A percentile compares a stretch with the other conserved stretches of the same genome.
Evolutionary conservation across 495 filamentous ascomycete species (phyloP).

Genomic region (Eremomyces bilateralis): DNA sequence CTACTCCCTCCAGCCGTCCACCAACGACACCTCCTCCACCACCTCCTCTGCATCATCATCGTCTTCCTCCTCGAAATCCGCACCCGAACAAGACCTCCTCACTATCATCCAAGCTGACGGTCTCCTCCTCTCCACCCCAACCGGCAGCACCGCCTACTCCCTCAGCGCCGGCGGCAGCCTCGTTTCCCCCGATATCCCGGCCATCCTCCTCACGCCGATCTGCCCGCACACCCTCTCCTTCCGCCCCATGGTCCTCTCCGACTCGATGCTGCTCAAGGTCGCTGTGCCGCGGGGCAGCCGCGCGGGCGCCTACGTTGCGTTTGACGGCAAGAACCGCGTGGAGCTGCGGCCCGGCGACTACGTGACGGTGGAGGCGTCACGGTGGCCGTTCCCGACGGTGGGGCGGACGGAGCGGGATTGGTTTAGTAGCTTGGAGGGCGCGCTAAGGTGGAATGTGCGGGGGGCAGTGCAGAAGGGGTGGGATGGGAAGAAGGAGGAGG

Average conservation of each 20-base stretch:
- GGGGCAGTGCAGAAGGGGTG: slow-evolving; percentile 72
- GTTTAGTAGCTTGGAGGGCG: slow-evolving; percentile 83
- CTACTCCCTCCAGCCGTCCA: too few species aligned
- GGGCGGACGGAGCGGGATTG: slow-evolving; percentile 56
- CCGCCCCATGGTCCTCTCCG: slow-evolving; percentile 95
- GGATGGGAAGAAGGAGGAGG: slow-evolving; percentile 16
- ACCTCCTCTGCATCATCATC: too few species aligned
- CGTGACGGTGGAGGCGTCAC: slow-evolving; percentile 80
- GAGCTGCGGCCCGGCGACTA: slow-evolving; percentile 83
- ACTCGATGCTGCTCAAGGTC: slow-evolving; percentile 74
- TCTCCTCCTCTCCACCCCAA: slow-evolving; percentile 91
- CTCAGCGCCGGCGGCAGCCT: slow-evolving; percentile 89
- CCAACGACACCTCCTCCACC: too few species aligned
- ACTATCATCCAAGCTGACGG: slow-evolving; percentile 93
- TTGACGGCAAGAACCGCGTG: slow-evolving; percentile 87
- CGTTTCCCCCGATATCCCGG: slow-evolving; percentile 90
- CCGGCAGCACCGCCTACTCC: slow-evolving; percentile 78
- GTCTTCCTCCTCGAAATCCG: too few species aligned
- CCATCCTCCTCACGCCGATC: slow-evolving; percentile 91
- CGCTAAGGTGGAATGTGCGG: slow-evolving; percentile 80
- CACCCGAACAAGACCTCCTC: slow-evolving; percentile 77
- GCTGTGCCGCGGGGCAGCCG: slow-evolving; percentile 66
- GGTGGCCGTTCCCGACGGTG: slow-evolving; percentile 91
- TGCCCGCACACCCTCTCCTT: slow-evolving; percentile 94
- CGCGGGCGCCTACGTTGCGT: slow-evolving; percentile 82